Evolutionary conservation across 306 rosid genomes (phyloP).

Genomic region (Inga oerstediana): DNA sequence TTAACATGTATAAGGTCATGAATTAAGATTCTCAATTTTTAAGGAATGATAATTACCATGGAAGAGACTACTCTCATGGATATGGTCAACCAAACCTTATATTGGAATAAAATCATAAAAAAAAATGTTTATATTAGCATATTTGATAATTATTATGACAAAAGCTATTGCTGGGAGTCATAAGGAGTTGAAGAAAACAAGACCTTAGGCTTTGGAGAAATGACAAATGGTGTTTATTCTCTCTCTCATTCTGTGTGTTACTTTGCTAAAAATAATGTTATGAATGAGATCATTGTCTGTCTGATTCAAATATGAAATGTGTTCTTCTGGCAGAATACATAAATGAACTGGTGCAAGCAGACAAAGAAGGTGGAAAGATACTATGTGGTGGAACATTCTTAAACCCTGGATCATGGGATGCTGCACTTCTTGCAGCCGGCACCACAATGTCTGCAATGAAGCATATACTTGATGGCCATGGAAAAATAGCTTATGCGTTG

Average conservation of each 20-base stretch:
- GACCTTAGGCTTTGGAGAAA: background rate
- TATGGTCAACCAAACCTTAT: too few relatives aligned
- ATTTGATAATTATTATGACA: background rate
- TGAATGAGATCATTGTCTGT: slow-evolving; percentile 5
- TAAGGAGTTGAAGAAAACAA: background rate
- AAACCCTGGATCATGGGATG: slow-evolving; percentile 87
- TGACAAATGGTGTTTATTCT: background rate
- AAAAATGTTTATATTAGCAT: too few relatives aligned
- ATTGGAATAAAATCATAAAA: too few relatives aligned
- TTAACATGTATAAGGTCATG: too few relatives aligned
- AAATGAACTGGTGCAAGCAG: slow-evolving; percentile 72
- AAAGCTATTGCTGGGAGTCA: background rate
- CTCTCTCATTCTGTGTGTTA: background rate
- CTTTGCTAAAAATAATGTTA: slow-evolving; percentile 1
- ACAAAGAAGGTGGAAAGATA: slow-evolving; percentile 69
- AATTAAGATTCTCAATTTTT: too few relatives aligned
- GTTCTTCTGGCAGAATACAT: slow-evolving; percentile 53
- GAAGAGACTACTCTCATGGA: too few relatives aligned
- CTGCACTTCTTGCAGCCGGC: slow-evolving; percentile 92
- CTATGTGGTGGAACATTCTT: slow-evolving; percentile 79
- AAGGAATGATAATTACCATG: too few relatives aligned
- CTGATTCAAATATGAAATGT: slow-evolving; percentile 31
- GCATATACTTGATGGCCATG: slow-evolving; percentile 67
- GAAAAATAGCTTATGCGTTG: slow-evolving; percentile 75
- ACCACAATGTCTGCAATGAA: slow-evolving; percentile 86